Base-by-base conservation (phyloP, 1,284 basidiomycete genomes). In the Ganoderma boninense region DNA sequence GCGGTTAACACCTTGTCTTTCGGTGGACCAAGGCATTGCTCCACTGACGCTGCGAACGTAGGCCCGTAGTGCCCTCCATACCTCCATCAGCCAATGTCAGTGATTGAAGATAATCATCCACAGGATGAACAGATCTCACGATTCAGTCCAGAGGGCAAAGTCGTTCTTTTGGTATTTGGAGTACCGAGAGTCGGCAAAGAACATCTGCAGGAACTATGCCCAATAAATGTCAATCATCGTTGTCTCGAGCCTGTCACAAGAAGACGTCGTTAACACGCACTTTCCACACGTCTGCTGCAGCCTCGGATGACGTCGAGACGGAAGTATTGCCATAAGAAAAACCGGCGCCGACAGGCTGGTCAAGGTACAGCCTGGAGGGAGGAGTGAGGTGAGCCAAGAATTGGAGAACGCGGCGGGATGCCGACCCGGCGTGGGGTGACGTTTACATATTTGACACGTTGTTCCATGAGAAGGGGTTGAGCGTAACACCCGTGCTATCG, bases 11-110 rank as follows among this genome's bases (percentile, higher is more conserved):
- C 32, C 40, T 32, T 40, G 57, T 1, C 23, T 32, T 56, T 54
- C 23, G 11, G 60, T 26, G 14, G 35, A 20, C 44, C 18, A 49
- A 66, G 57, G 60, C 54, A 42, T 40, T 52, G 40, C 11, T 65
- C 60, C 4, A 74, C 84, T 74, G 76, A 90, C 85, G 85, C 84
- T 62, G 87, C 89, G 76, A 89, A 90, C 26, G 84, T 86, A 38
- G 89, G 90, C 1, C 89, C 90, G 74, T 91, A 91, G 75, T 91
- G 90, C 4, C 89, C 90, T 60, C 89, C 89, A 73, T 89, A 89
- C 18, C 87, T 88, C 38, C 35, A 61, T 66, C 62, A 56, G 64
- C 35, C 29, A 46, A 64, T 20, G 26, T 73, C 54, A 67, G 32
- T n/a, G 44, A 61, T 66, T 65, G 69, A 59, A 59, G 42, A 26